Evolutionary conservation across 345 rosid species (phyloP), one percentile per base, ranked within the genome.

Genomic region (Camelina neglecta): DNA sequence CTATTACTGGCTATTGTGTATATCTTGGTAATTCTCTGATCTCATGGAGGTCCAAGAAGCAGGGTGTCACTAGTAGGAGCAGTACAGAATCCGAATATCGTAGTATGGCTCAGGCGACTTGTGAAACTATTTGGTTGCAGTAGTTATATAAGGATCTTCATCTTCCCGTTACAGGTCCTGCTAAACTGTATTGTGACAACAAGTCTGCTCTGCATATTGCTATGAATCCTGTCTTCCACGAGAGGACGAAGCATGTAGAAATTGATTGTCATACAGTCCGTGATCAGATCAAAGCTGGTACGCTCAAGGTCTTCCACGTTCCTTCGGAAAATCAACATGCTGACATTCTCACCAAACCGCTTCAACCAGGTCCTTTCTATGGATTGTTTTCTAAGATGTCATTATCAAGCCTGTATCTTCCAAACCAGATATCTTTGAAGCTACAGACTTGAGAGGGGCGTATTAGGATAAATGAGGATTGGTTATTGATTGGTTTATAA

Each of bases 91-190:
- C 42, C 1, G 42, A 33, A 0, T 58, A 58, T 31, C 3, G 12
- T 0, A 58, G 42, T 0, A 15, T 31, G 11, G 11, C 42, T 2
- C 11, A 8, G 2, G 12, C 12, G 0, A 39, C 42, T 2, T 39
- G 42, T 41, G 45, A 41, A 4, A 1, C 3, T 11, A 3, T 41
- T 3, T 41, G 45, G 45, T 9, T 41, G 1, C 11, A 10, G 1
- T 13, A 41, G 4, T 4, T 41, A 0, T 4, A 3, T 0, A 41
- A 3, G 4, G 45, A 41, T 11, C 11, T 41, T 0, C 3, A 3
- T 0, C 4, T 41, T 0, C 11, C 12, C 0, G 45, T 41, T 11
- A 1, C 11, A 0, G 3, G 13, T 3, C 2, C 45, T 0, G 42
- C 12, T 0, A 56, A 56, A 1, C 5, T 56, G 0, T 29, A 13